Evolutionary conservation across 129 eudicot genomes (phyloP), one percentile per base, ranked within the genome.

Genomic region (Flaveria trinervia): DNA sequence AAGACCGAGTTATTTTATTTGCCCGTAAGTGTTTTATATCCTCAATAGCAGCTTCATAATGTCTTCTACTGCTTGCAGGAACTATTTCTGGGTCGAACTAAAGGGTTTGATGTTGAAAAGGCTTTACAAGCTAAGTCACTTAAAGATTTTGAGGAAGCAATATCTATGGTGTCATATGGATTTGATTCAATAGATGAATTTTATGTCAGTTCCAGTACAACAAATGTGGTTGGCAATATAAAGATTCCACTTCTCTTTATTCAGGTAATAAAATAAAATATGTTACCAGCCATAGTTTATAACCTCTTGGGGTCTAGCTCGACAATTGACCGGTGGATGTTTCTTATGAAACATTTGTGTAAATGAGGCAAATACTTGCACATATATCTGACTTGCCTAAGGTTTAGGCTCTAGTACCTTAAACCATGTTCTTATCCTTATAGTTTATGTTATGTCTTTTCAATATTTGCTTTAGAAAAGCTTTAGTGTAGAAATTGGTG

Each of bases 161-260:
- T 94, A 77, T 91, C 98, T 13, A 94, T 89, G 96, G 88, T 94
- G 16, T 87, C 97, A 9, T 83, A 87, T 83, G 98, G 93, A 64
- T 89, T 83, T 80, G 85, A 87, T 45, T 74, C 86, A 10, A 51
- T 94, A 13, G 89, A 91, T 71, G 96, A 94, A 17, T 94, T 89
- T 52, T 91, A 94, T 82, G 66, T 79, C 60, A 73, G 86, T 20
- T 87, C 82, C 75, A 89, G 97, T 78, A 84, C 93, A 25, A 74
- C 72, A 46, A 77, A 75, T 81, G 67, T 86, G 81, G 85, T 94
- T 74, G 92, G 85, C 62, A 77, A 83, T 57, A 84, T 94, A 83
- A 91, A 89, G 91, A 85, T 91, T 61, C 98, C 98, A 2, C 83
- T 91, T 77, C 98, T 94, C 64, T 94, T 91, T 73, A 84, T 94